These are phyloP conservation scores for Penicillium sclerotigenum DNA, from an alignment of 2,329 filamentous ascomycete genomes.

Conservation along the genomic window DNA sequence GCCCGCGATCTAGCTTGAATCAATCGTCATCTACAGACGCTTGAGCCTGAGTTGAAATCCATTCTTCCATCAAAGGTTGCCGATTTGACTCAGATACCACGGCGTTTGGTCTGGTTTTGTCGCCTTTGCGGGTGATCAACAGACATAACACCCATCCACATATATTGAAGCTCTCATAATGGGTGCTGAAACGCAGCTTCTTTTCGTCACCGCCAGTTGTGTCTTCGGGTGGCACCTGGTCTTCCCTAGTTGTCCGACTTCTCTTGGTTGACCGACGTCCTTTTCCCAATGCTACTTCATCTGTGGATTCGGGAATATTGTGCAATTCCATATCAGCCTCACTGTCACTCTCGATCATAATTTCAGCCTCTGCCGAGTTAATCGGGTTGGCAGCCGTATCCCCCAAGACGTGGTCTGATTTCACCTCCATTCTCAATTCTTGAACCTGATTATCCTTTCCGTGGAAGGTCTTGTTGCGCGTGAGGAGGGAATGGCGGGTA, in stretches of 20 bases:
- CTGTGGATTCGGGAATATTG: constrained; percentile 56
- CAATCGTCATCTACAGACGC: constrained; percentile 40
- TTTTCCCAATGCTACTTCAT: constrained; percentile 1
- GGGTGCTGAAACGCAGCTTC: constrained; percentile 79
- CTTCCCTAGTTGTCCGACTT: not conserved
- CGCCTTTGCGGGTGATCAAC: constrained; percentile 71
- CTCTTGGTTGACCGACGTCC: not conserved
- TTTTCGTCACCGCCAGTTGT: constrained; percentile 69
- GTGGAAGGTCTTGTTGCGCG: constrained; percentile 76
- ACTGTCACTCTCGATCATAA: constrained; percentile 61
- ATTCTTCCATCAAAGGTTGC: constrained; percentile 76
- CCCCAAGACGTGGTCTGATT: constrained; percentile 27
- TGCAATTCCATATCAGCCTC: constrained; percentile 48
- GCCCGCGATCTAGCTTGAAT: constrained; percentile 1
- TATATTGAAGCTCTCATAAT: constrained; percentile 93
- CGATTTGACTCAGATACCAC: constrained; percentile 38
- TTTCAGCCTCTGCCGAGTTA: constrained; percentile 33
- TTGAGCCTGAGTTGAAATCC: constrained; percentile 72
- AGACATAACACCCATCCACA: constrained; percentile 90
- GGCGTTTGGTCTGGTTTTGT: constrained; percentile 39
- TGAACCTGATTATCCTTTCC: constrained; percentile 39
- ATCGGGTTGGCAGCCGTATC: not conserved
- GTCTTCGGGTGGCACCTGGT: not conserved
- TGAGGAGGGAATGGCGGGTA: constrained; percentile 80
- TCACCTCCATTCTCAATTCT: not conserved